Conservation (phyloP, 495 filamentous ascomycete genomes). For the Talaromyces nanjingensis region DNA sequence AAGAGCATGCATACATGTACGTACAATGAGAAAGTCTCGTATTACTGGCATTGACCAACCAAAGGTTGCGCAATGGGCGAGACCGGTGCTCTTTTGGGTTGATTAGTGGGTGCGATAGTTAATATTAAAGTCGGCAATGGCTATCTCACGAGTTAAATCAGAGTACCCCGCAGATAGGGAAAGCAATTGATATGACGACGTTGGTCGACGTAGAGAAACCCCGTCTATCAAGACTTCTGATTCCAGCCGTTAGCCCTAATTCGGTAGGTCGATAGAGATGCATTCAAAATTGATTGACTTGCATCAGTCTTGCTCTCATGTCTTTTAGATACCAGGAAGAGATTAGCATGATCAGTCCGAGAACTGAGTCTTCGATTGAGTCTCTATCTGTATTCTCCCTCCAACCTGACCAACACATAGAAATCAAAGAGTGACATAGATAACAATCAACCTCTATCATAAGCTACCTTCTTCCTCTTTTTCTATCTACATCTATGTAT, state of each 20-base stretch:
- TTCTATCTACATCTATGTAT: background rate
- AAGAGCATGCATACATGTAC: background rate
- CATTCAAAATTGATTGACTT: background rate
- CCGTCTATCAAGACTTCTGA: background rate
- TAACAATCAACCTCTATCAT: background rate
- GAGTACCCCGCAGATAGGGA: background rate
- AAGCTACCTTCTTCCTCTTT: background rate
- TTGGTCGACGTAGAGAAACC: background rate
- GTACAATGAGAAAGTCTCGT: background rate
- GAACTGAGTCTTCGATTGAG: background rate
- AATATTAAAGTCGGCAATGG: background rate
- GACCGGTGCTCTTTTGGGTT: background rate
- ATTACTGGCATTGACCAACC: background rate
- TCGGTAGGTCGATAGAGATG: conserved; percentile 3
- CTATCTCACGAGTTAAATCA: background rate
- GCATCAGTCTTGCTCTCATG: background rate
- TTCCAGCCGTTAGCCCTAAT: background rate
- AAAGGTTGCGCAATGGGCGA: background rate
- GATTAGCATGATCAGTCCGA: background rate
- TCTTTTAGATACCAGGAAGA: background rate
- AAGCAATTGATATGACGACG: background rate
- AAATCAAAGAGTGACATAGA: background rate
- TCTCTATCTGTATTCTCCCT: background rate
- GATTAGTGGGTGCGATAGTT: background rate
- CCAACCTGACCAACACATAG: background rate